Evolutionary conservation across 805 yeast species (phyloP).

Genomic region (Pichia californica): DNA sequence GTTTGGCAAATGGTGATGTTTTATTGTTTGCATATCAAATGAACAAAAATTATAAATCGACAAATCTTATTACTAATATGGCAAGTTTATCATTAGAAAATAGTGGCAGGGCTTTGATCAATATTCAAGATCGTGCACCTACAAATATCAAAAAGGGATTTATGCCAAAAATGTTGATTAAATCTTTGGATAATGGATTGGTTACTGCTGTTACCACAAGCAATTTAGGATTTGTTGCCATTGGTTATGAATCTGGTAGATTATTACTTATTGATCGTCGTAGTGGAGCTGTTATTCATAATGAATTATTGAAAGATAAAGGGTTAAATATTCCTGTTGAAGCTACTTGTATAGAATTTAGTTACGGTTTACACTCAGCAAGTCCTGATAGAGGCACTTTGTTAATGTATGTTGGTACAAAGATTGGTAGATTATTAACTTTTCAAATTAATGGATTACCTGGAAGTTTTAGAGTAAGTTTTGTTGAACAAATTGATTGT

Average conservation of each 20-base stretch:
- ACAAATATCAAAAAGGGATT: slow-evolving; percentile 50
- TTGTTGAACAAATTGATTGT: slow-evolving; percentile 41
- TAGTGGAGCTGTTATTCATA: slow-evolving; percentile 49
- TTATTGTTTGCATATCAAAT: slow-evolving; percentile 65
- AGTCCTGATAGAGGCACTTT: slow-evolving; percentile 39
- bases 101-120: slow-evolving; percentile 25
- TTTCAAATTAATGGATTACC: slow-evolving; percentile 60
- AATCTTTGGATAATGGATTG: slow-evolving; percentile 33
- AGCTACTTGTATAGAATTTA: slow-evolving; percentile 63
- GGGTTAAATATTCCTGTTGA: slow-evolving; percentile 24
- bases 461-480: slow-evolving; percentile 56
- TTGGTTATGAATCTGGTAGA: slow-evolving; percentile 73
- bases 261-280: slow-evolving; percentile 71
- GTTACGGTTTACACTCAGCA: slow-evolving; percentile 48
- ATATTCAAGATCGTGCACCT: slow-evolving; percentile 51
- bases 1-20: slow-evolving; percentile 65
- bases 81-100: slow-evolving; percentile 5
- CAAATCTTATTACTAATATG: slow-evolving; percentile 6
- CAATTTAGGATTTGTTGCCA: slow-evolving; percentile 75
- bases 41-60: slow-evolving; percentile 40
- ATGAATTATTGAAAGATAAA: slow-evolving; percentile 24
- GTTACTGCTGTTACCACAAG: slow-evolving; percentile 63
- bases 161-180: slow-evolving; percentile 47
- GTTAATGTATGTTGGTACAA: slow-evolving; percentile 71
- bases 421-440: slow-evolving; percentile 59